Percentiles rank a stretch among this genome's conserved stretches.
These are phyloP conservation scores for Colletotrichum somersetense DNA, from an alignment of 2,329 filamentous ascomycete genomes.

Conservation along the genomic window DNA sequence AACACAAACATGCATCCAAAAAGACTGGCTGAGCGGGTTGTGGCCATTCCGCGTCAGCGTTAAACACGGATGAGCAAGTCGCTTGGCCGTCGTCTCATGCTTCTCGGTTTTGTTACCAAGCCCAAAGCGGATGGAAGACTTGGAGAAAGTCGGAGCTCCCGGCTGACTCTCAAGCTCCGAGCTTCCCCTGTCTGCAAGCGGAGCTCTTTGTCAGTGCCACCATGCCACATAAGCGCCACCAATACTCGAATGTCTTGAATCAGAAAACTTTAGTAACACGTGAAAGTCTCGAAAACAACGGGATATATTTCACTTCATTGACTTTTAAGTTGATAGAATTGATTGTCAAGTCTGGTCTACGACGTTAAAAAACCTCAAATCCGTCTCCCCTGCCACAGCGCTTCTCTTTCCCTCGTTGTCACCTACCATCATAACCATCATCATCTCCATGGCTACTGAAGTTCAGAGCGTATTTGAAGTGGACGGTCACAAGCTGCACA, in stretches of 20 bases:
- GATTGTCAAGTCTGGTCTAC: neutral
- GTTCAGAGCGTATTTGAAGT: constrained; percentile 65
- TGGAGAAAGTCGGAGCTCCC: constrained; percentile 4
- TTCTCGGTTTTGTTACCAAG: neutral
- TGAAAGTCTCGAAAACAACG: constrained; percentile 15
- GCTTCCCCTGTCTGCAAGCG: constrained; percentile 24
- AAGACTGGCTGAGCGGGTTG: neutral
- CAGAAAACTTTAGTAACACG: constrained; percentile 7
- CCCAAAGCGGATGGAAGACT: constrained; percentile 4
- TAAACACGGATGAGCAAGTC: too few species aligned
- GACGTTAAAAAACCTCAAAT: neutral
- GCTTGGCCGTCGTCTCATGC: too few species aligned
- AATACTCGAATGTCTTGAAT: constrained; percentile 23
- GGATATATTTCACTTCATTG: constrained; percentile 1
- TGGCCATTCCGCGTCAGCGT: neutral
- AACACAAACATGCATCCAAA: neutral
- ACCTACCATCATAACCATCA: constrained; percentile 2
- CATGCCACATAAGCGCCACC: constrained; percentile 19
- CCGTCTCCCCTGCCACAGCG: neutral
- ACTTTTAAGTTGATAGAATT: neutral
- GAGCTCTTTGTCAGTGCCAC: constrained; percentile 17
- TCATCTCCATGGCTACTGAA: constrained; percentile 52
- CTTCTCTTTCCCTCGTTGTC: neutral
- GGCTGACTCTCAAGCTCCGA: neutral
- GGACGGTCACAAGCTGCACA: constrained; percentile 62